These are phyloP conservation scores for Aphanomyces invadans DNA, from an alignment of 352 stramenopile species.

Conservation along the genomic window DNA sequence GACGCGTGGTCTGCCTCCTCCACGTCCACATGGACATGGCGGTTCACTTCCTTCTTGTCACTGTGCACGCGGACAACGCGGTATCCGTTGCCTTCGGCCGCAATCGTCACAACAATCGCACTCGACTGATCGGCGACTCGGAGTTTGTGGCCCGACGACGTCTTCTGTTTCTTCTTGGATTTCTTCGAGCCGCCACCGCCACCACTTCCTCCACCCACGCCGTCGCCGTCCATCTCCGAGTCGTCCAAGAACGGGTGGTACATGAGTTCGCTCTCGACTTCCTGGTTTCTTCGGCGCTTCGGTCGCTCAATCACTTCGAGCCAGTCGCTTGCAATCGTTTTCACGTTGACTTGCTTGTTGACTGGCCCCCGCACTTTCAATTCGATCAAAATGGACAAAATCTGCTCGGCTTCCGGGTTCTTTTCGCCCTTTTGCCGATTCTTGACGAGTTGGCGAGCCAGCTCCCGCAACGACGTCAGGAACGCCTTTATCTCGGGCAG, in stretches of 20 bases:
- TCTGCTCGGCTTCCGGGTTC: slow-evolving; percentile 72
- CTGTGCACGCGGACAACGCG: slow-evolving; percentile 28
- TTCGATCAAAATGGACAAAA: slow-evolving; percentile 82
- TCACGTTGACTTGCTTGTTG: slow-evolving; percentile 72
- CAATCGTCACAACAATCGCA: slow-evolving; percentile 29
- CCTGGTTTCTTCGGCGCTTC: slow-evolving; percentile 76
- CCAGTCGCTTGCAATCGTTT: slow-evolving; percentile 66
- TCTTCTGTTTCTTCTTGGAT: slow-evolving; percentile 30
- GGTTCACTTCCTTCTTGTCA: slow-evolving; percentile 27
- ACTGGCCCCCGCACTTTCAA: slow-evolving; percentile 79
- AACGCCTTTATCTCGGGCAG: slow-evolving; percentile 79
- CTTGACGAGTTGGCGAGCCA: slow-evolving; percentile 72
- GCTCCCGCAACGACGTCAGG: slow-evolving; percentile 61
- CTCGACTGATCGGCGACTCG: slow-evolving; percentile 21
- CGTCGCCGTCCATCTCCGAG: slow-evolving; percentile 25
- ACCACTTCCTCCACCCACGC: slow-evolving; percentile 13
- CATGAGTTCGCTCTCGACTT: slow-evolving; percentile 77
- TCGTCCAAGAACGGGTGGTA: slow-evolving; percentile 81
- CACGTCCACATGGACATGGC: slow-evolving; percentile 8
- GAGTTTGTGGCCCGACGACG: background rate
- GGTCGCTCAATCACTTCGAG: slow-evolving; percentile 82
- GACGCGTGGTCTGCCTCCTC: slow-evolving; percentile 27
- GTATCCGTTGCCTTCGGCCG: slow-evolving; percentile 24
- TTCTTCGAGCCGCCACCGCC: slow-evolving; percentile 30
- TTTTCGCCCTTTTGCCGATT: slow-evolving; percentile 79